These are phyloP conservation scores for Schizonepeta tenuifolia DNA, from an alignment of 257 asterid species.

Conservation along the genomic window DNA sequence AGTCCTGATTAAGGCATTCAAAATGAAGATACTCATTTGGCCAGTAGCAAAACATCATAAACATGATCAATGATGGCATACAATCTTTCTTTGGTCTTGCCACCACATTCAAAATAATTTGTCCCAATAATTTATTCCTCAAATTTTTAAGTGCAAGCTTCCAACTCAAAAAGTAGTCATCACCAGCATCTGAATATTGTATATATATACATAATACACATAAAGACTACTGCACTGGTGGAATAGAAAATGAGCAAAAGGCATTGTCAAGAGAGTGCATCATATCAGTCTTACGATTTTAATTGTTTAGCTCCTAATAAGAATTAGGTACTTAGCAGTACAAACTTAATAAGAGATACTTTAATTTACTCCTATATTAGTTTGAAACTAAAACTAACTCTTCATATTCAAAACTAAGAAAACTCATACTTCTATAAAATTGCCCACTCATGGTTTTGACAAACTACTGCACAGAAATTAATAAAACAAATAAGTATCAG, in stretches of 20 bases:
- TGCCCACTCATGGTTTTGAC: constrained; percentile 16
- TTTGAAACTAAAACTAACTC: constrained; percentile 9
- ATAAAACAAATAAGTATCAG: constrained; percentile 7
- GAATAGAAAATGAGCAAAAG: neutral
- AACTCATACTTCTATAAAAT: constrained; percentile 2
- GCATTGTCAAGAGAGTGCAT: neutral
- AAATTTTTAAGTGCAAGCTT: neutral
- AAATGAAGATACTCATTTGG: neutral
- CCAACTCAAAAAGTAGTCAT: neutral
- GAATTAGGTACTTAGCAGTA: neutral
- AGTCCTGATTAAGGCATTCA: too few species aligned
- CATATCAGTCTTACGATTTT: neutral
- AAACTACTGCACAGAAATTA: constrained; percentile 1
- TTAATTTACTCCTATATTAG: neutral
- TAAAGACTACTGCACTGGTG: neutral
- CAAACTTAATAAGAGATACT: neutral
- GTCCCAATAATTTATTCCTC: neutral
- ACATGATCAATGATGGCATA: neutral
- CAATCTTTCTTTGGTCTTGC: neutral
- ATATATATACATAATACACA: neutral
- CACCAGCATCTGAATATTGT: neutral
- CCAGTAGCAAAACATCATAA: neutral
- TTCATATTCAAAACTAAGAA: neutral
- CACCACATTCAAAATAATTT: neutral
- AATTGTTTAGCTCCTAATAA: neutral